These are phyloP conservation scores for Phytophthora hibernalis DNA, from an alignment of 352 stramenopile genomes.

Conservation along the genomic window DNA sequence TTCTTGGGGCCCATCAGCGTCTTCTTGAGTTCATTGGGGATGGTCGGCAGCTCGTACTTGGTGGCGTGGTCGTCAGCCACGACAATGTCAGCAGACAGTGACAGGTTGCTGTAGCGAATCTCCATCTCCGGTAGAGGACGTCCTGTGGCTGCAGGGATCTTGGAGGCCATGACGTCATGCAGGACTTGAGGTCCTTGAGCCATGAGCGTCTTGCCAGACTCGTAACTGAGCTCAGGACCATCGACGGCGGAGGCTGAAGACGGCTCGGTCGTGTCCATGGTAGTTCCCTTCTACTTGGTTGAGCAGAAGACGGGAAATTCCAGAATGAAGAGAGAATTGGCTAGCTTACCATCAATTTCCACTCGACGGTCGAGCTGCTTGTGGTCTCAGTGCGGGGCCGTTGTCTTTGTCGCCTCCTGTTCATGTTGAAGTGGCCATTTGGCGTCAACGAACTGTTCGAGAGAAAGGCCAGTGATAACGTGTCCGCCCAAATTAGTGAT, in stretches of 20 bases:
- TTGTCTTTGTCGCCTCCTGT: background rate
- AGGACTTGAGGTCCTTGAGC: background rate
- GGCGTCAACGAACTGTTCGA: background rate
- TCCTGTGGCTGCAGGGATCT: background rate
- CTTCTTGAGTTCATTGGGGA: conserved; percentile 31
- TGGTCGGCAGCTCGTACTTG: conserved; percentile 39
- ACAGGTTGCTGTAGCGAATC: conserved; percentile 52
- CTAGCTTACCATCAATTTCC: background rate
- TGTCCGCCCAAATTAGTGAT: background rate
- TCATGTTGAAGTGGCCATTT: background rate
- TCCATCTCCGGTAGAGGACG: conserved; percentile 32
- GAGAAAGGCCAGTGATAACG: background rate
- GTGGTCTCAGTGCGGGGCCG: background rate
- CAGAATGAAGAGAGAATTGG: background rate
- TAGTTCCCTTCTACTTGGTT: background rate
- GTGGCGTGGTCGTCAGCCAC: conserved; percentile 30
- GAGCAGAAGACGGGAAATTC: background rate
- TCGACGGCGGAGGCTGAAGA: background rate
- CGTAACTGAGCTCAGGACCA: background rate
- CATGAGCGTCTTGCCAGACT: conserved; percentile 1
- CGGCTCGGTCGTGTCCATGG: background rate
- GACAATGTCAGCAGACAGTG: conserved; percentile 40
- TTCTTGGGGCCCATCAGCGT: conserved; percentile 35
- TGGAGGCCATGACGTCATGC: background rate
- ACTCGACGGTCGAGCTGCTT: background rate